These are phyloP conservation scores for Phytophthora crassamura DNA, from an alignment of 352 stramenopile species.

Conservation along the genomic window DNA sequence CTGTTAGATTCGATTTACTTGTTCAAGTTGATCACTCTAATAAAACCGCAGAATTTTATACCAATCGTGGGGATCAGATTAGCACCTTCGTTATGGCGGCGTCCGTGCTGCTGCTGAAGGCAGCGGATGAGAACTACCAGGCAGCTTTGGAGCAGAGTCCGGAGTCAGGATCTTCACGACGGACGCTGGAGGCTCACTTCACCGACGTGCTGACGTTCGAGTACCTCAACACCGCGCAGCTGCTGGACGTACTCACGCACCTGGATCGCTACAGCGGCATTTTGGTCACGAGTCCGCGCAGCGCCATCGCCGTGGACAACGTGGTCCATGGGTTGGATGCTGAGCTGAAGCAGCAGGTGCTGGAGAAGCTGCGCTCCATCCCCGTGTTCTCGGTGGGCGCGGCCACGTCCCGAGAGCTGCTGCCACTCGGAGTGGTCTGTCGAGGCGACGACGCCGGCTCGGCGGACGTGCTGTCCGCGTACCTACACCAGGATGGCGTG, in stretches of 20 bases:
- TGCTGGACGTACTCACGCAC: constrained; percentile 48
- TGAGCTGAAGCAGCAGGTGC: constrained; percentile 20
- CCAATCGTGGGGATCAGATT: constrained; percentile 11
- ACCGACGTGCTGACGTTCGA: constrained; percentile 74
- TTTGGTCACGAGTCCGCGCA: constrained; percentile 80
- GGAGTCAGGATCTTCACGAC: not conserved
- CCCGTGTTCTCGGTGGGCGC: constrained; percentile 72
- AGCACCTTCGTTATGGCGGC: constrained; percentile 9
- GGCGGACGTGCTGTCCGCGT: constrained; percentile 60
- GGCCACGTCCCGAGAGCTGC: constrained; percentile 69
- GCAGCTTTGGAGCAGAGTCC: constrained; percentile 39
- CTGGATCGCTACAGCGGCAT: constrained; percentile 64
- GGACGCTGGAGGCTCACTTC: constrained; percentile 44
- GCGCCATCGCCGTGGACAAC: constrained; percentile 57
- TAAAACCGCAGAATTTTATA: constrained; percentile 12
- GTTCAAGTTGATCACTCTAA: not conserved
- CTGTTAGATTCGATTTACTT: not conserved
- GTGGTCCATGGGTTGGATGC: constrained; percentile 40
- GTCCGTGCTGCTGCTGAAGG: constrained; percentile 74
- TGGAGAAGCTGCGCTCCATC: constrained; percentile 39
- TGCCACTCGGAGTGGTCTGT: constrained; percentile 58
- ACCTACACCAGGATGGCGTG: constrained; percentile 48
- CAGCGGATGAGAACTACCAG: constrained; percentile 63
- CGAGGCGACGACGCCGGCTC: constrained; percentile 76
- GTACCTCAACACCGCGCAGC: constrained; percentile 56